phyloP scores from a whole-genome alignment of 1,284 basidiomycete genomes.

The Cystobasidiaceae sp. region DNA sequence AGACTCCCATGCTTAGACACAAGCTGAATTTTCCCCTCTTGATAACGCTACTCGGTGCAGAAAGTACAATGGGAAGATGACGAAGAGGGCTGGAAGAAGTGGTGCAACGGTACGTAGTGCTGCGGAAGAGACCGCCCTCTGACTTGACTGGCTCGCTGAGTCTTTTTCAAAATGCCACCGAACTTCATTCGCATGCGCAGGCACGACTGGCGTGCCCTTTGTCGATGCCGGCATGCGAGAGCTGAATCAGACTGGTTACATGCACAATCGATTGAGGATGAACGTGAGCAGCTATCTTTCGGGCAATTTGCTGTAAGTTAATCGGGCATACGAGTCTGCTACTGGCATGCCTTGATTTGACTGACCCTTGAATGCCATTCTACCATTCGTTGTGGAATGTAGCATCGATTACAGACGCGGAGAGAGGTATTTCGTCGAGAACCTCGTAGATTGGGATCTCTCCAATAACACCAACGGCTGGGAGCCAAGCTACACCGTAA shows the following conservation, averaged over 20 bases:
- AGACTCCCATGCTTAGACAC: too few relatives aligned
- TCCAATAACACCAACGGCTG: slow-evolving; percentile 47
- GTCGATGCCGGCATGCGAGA: slow-evolving; percentile 87
- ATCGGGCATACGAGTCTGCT: too few relatives aligned
- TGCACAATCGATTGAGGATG: slow-evolving; percentile 78
- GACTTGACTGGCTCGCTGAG: too few relatives aligned
- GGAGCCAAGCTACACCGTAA: slow-evolving; percentile 53
- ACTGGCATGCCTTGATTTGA: too few relatives aligned
- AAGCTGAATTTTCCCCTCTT: too few relatives aligned
- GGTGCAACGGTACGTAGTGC: slow-evolving; percentile 58
- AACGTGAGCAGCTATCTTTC: slow-evolving; percentile 53
- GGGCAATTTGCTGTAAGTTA: slow-evolving; percentile 40
- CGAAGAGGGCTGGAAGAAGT: slow-evolving; percentile 57
- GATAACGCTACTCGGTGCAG: slow-evolving; percentile 31
- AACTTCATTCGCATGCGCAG: too few relatives aligned
- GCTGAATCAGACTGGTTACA: slow-evolving; percentile 54
- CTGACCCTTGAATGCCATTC: slow-evolving; percentile 79
- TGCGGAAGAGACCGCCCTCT: too few relatives aligned
- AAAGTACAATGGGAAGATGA: slow-evolving; percentile 58
- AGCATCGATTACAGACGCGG: slow-evolving; percentile 77
- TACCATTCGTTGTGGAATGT: slow-evolving; percentile 64
- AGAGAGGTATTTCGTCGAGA: slow-evolving; percentile 81
- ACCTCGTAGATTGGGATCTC: slow-evolving; percentile 46
- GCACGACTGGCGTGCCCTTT: slow-evolving; percentile 76
- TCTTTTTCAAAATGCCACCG: too few relatives aligned